Evolutionary conservation across 768 basidiomycete species (phyloP).

Genomic region (Leccinum sublutescens): DNA sequence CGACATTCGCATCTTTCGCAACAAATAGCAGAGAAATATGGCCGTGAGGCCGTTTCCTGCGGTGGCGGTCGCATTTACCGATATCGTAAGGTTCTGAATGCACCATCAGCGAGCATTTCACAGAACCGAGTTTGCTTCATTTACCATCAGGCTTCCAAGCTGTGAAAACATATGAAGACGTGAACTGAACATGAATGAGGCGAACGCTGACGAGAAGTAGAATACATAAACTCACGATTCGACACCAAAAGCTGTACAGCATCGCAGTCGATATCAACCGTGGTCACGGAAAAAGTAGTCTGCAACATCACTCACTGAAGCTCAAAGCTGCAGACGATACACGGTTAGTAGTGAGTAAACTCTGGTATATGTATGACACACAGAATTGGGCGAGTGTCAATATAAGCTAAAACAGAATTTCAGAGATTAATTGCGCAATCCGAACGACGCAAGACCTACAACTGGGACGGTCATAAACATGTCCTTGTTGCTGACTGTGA

Average conservation of each 20-base stretch:
- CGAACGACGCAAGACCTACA: slow-evolving; percentile 14
- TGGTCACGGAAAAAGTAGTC: neutral
- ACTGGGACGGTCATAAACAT: slow-evolving; percentile 36
- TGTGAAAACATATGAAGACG: slow-evolving; percentile 39
- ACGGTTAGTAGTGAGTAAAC: slow-evolving; percentile 2
- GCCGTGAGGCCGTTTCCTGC: slow-evolving; percentile 51
- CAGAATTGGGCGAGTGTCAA: slow-evolving; percentile 42
- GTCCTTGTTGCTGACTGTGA: slow-evolving; percentile 49
- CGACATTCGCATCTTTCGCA: slow-evolving; percentile 35
- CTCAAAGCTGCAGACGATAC: slow-evolving; percentile 24
- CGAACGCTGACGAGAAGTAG: neutral
- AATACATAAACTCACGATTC: slow-evolving; percentile 32
- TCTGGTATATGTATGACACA: slow-evolving; percentile 8
- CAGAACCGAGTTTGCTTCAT: neutral
- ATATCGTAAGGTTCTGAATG: slow-evolving; percentile 40
- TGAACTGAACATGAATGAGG: slow-evolving; percentile 35
- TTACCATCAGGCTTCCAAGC: slow-evolving; percentile 43
- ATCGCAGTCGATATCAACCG: slow-evolving; percentile 3
- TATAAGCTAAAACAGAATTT: slow-evolving; percentile 9
- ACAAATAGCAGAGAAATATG: slow-evolving; percentile 41
- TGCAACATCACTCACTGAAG: slow-evolving; percentile 29
- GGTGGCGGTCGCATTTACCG: slow-evolving; percentile 51
- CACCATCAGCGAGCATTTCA: neutral
- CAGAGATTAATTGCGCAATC: neutral
- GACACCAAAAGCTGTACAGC: slow-evolving; percentile 33